A percentile compares a stretch with the other conserved stretches of the same genome.
phyloP scores from a whole-genome alignment of 1,284 basidiomycete genomes.

The Wolfiporia cocos region DNA sequence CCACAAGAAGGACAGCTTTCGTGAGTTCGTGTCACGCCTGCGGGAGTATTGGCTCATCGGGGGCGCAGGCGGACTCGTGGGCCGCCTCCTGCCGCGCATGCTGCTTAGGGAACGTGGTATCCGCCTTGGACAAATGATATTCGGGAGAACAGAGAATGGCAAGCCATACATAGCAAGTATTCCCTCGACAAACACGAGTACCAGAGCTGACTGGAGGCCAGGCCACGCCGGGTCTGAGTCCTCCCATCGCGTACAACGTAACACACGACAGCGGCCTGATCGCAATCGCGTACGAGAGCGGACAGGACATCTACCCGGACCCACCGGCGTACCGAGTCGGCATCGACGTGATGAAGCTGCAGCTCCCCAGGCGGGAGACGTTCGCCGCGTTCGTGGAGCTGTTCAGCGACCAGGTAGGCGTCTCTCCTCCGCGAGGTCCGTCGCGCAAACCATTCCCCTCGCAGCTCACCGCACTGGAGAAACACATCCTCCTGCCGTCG shows the following conservation, averaged over 20 bases:
- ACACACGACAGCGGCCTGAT: constrained; percentile 73
- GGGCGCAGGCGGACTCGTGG: constrained; percentile 60
- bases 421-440: not conserved
- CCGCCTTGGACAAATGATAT: constrained; percentile 37
- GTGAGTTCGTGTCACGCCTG: constrained; percentile 34
- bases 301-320: constrained; percentile 32
- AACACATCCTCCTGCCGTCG: constrained; percentile 30
- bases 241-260: constrained; percentile 68
- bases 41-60: not conserved
- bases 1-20: constrained; percentile 65
- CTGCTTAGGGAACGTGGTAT: constrained; percentile 54
- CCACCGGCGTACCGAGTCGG: constrained; percentile 60
- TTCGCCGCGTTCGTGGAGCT: constrained; percentile 55
- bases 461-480: constrained; percentile 55
- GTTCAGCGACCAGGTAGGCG: constrained; percentile 58
- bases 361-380: constrained; percentile 50
- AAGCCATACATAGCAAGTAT: constrained; percentile 71
- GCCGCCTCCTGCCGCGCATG: constrained; percentile 59
- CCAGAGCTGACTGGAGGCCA: not conserved
- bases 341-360: constrained; percentile 74
- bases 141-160: constrained; percentile 51
- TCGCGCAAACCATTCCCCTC: constrained; percentile 1
- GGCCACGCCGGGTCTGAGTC: constrained; percentile 17
- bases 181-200: not conserved
- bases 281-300: constrained; percentile 57